These are phyloP conservation scores for Rhodotorula sp. DNA, from an alignment of 1,284 basidiomycete species.

Conservation along the genomic window DNA sequence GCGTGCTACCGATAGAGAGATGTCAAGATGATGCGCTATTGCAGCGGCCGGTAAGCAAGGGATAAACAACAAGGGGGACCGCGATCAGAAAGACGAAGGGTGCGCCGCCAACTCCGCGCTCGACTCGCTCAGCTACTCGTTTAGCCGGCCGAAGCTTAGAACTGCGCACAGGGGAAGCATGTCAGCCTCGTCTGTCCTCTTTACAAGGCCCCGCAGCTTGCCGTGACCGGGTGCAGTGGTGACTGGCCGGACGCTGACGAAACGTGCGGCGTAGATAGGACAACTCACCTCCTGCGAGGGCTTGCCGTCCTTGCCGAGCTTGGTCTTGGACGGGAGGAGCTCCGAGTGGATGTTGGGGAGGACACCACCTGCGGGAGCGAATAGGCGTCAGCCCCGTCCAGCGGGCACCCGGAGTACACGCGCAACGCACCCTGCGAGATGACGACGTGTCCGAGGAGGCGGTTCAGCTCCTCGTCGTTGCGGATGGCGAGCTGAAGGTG, in stretches of 20 bases:
- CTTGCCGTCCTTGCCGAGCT: constrained; percentile 19
- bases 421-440: constrained; percentile 71
- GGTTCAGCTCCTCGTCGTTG: constrained; percentile 50
- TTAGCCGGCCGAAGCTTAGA: no score
- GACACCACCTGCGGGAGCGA: background rate
- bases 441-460: constrained; percentile 75
- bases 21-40: no score
- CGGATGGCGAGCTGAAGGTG: constrained; percentile 84
- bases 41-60: no score
- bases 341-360: constrained; percentile 59
- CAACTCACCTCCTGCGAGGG: constrained; percentile 17
- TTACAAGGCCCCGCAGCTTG: no score
- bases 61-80: background rate
- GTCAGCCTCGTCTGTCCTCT: no score
- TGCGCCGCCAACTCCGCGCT: background rate
- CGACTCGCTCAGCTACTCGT: no score
- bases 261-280: no score
- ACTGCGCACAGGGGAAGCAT: no score
- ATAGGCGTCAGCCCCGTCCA: background rate
- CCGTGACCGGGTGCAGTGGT: no score
- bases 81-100: background rate
- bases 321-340: constrained; percentile 68
- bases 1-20: no score
- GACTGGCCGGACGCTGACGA: no score
- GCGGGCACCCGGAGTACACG: constrained; percentile 55